Percentiles rank a stretch among this genome's conserved stretches.
phyloP scores from a whole-genome alignment of 1,284 basidiomycete genomes.

The Rhodofomes roseus region DNA sequence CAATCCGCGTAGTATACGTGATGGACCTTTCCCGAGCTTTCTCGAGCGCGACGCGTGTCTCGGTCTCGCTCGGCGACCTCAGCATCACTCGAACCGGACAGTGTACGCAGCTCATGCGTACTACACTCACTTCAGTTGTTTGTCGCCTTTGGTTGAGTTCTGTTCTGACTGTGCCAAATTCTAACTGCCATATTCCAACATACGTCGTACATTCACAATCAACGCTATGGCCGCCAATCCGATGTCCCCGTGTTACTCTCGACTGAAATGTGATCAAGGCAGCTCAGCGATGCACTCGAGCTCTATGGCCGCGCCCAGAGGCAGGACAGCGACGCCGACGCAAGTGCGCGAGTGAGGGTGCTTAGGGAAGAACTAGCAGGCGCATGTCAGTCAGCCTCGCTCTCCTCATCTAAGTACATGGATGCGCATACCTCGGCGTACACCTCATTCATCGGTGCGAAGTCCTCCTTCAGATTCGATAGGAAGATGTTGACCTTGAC shows the following conservation, averaged over 20 bases:
- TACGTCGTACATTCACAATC: too few relatives aligned
- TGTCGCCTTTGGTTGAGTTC: too few relatives aligned
- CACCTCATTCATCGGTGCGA: conserved; percentile 49
- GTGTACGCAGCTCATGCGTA: too few relatives aligned
- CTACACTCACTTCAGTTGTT: too few relatives aligned
- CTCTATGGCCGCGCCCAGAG: conserved; percentile 59
- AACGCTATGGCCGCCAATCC: too few relatives aligned
- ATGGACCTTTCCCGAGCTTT: conserved; percentile 1
- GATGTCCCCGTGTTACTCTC: not conserved
- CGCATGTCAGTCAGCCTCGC: not conserved
- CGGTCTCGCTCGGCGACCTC: too few relatives aligned
- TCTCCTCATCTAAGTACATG: too few relatives aligned
- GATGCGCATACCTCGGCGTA: conserved; percentile 43
- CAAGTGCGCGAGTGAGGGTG: conserved; percentile 59
- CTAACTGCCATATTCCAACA: too few relatives aligned
- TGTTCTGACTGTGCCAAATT: too few relatives aligned
- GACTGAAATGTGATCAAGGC: conserved; percentile 6
- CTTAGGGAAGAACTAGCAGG: conserved; percentile 44
- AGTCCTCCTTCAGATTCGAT: conserved; percentile 46
- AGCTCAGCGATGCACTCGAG: conserved; percentile 63
- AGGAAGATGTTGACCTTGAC: conserved; percentile 65
- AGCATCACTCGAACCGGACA: too few relatives aligned
- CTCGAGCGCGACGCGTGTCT: not conserved
- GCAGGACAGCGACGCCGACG: conserved; percentile 58
- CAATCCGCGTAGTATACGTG: too few relatives aligned